Conservation (phyloP, 805 yeast genomes). For the Suhomyces xylopsoci region DNA sequence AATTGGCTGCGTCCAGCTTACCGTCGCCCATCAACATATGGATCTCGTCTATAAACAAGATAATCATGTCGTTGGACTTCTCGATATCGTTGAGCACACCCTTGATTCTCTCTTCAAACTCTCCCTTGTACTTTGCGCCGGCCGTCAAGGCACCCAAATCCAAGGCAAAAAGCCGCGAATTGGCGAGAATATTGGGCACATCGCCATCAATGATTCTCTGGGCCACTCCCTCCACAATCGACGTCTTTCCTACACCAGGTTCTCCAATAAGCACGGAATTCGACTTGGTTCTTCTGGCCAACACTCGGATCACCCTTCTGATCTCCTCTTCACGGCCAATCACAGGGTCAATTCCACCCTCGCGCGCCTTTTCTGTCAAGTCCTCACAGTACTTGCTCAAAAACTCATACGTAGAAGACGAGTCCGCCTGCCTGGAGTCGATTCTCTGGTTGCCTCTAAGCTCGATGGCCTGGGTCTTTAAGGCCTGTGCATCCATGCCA, state of each 20-base stretch:
- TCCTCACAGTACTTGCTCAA: conserved; percentile 88
- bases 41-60: conserved; percentile 93
- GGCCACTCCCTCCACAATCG: conserved; percentile 97
- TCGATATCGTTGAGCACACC: conserved; percentile 95
- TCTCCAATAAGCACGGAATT: conserved; percentile 97
- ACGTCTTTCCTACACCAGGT: conserved; percentile 99
- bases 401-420: conserved; percentile 80
- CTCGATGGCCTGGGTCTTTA: conserved; percentile 73
- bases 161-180: conserved; percentile 77
- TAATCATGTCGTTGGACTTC: conserved; percentile 78
- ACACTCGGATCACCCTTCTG: conserved; percentile 87
- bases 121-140: conserved; percentile 98
- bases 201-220: conserved; percentile 95
- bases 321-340: conserved; percentile 99
- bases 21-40: conserved; percentile 99
- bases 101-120: conserved; percentile 95
- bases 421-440: conserved; percentile 91
- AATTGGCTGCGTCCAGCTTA: conserved; percentile 93
- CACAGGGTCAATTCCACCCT: conserved; percentile 95
- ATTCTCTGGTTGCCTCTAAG: conserved; percentile 89
- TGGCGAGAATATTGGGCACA: conserved; percentile 83
- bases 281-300: conserved; percentile 96
- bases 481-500: conserved; percentile 61
- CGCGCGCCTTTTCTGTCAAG: conserved; percentile 87
- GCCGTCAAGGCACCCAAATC: conserved; percentile 97